Evolutionary conservation across 768 basidiomycete genomes (phyloP).

Genomic region (Gloeostereum incarnatum): DNA sequence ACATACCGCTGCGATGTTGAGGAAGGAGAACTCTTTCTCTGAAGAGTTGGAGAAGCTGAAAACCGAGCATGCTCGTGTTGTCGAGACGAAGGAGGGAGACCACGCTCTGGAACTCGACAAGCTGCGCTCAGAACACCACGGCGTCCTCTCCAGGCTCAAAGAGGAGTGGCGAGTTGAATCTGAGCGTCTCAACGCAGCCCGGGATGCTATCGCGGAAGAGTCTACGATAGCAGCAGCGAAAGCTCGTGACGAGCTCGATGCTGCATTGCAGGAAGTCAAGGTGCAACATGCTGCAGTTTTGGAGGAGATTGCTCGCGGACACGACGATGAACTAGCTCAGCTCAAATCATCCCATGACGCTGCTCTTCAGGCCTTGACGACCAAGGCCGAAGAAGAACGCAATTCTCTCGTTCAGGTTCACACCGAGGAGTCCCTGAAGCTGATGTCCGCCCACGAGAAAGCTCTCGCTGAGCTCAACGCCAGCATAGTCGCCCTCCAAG

Average conservation of each 20-base stretch:
- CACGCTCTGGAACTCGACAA: conserved; percentile 50
- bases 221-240: conserved; percentile 22
- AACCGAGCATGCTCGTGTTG: conserved; percentile 45
- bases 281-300: conserved; percentile 49
- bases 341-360: conserved; percentile 39
- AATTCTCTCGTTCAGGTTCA: conserved; percentile 28
- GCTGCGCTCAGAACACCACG: conserved; percentile 52
- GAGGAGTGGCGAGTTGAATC: conserved; percentile 44
- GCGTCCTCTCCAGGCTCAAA: conserved; percentile 38
- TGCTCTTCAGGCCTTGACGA: conserved; percentile 20
- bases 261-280: conserved; percentile 33
- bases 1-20: conserved; percentile 53
- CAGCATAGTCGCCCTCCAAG: conserved; percentile 26
- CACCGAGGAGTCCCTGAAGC: conserved; percentile 24
- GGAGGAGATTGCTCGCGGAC: conserved; percentile 42
- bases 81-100: conserved; percentile 53
- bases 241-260: conserved; percentile 38
- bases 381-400: conserved; percentile 23
- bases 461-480: conserved; percentile 31
- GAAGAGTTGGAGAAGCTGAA: conserved; percentile 62
- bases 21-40: conserved; percentile 55
- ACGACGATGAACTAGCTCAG: conserved; percentile 43
- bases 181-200: conserved; percentile 33
- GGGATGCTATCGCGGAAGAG: conserved; percentile 37
- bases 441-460: conserved; percentile 39